Conservation (phyloP, 306 rosid genomes). For the Casuarina equisetifolia region DNA sequence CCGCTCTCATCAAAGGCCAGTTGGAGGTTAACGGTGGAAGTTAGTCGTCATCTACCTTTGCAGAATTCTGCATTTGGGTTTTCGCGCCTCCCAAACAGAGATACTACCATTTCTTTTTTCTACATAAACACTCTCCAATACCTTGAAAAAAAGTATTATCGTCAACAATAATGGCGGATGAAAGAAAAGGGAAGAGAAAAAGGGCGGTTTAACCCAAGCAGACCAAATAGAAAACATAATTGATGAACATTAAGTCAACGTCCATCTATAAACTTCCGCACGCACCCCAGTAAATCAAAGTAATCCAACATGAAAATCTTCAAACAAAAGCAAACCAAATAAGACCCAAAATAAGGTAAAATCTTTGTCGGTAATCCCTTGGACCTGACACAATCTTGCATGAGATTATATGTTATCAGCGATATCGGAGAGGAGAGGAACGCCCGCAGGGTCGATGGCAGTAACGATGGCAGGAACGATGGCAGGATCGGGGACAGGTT, state of each 20-base stretch:
- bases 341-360: too few species aligned
- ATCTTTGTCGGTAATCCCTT: too few species aligned
- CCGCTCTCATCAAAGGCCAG: neutral
- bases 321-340: neutral
- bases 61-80: neutral
- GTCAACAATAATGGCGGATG: too few species aligned
- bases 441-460: too few species aligned
- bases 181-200: neutral
- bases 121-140: too few species aligned
- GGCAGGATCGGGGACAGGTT: conserved; percentile 90
- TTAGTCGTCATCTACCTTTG: neutral
- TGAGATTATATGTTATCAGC: conserved; percentile 23
- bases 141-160: too few species aligned
- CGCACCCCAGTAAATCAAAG: neutral
- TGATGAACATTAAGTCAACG: neutral
- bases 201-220: neutral
- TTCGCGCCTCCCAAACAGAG: neutral
- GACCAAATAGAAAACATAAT: neutral
- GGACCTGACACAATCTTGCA: neutral
- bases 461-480: conserved; percentile 28
- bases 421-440: too few species aligned
- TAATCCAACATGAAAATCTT: neutral
- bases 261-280: neutral
- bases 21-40: neutral
- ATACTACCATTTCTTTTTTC: too few species aligned